These are phyloP conservation scores for Mucor velutinosus DNA, from an alignment of 371 early-diverging fungal genomes.

Conservation along the genomic window DNA sequence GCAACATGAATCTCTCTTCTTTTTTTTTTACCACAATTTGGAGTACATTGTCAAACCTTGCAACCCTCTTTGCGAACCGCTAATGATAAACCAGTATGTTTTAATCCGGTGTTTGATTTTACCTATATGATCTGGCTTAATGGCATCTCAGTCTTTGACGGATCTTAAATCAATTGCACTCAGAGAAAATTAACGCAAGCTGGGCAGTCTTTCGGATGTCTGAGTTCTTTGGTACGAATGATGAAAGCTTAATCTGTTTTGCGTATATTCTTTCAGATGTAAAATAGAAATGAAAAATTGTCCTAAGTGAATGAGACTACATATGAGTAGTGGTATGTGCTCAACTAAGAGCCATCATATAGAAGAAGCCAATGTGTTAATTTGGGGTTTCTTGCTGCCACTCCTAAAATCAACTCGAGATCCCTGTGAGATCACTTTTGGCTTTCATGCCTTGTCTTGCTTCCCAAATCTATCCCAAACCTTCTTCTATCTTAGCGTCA, in stretches of 20 bases:
- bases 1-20: background rate
- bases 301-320: background rate
- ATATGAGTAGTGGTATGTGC: background rate
- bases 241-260: slow-evolving; percentile 33
- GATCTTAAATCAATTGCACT: slow-evolving; percentile 22
- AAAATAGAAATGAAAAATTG: slow-evolving; percentile 20
- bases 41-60: background rate
- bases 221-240: slow-evolving; percentile 33
- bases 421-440: background rate
- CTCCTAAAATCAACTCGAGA: background rate
- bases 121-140: slow-evolving; percentile 13
- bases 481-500: slow-evolving; percentile 19
- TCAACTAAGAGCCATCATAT: background rate
- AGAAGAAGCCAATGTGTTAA: no score
- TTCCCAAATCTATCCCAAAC: background rate
- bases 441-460: background rate
- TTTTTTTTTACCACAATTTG: slow-evolving; percentile 12
- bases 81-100: slow-evolving; percentile 18
- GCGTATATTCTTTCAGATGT: slow-evolving; percentile 14
- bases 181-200: slow-evolving; percentile 28
- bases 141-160: slow-evolving; percentile 6
- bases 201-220: slow-evolving; percentile 38
- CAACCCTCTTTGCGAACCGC: background rate
- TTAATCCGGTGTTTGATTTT: slow-evolving; percentile 32
- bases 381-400: no score